These are phyloP conservation scores for Trichoderma harzianum DNA, from an alignment of 2,329 filamentous ascomycete species.

Conservation along the genomic window DNA sequence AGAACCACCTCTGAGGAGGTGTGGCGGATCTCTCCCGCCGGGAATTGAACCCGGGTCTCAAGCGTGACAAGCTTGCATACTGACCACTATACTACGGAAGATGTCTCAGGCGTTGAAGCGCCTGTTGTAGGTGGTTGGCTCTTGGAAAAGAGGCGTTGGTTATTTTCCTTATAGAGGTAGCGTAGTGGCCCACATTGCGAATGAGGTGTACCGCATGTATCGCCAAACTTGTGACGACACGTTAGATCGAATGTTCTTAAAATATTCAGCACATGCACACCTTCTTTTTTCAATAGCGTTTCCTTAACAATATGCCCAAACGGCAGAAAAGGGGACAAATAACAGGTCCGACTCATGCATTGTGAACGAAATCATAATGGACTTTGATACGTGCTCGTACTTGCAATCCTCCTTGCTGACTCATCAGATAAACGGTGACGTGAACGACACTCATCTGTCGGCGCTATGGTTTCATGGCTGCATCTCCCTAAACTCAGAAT, in stretches of 20 bases:
- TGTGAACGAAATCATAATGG: not conserved
- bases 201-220: not conserved
- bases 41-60: slow-evolving; percentile 19
- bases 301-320: no score
- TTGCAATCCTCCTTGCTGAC: not conserved
- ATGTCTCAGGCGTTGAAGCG: slow-evolving; percentile 10
- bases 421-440: not conserved
- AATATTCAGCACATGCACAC: not conserved
- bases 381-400: not conserved
- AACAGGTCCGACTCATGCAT: not conserved
- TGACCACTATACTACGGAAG: slow-evolving; percentile 19
- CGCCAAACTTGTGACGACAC: not conserved
- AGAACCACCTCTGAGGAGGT: slow-evolving; percentile 8
- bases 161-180: not conserved
- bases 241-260: not conserved
- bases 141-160: not conserved
- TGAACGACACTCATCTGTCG: not conserved
- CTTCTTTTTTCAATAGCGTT: not conserved
- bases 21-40: slow-evolving; percentile 18
- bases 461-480: not conserved
- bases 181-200: not conserved
- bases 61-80: slow-evolving; percentile 18
- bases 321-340: not conserved
- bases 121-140: slow-evolving; percentile 3
- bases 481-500: not conserved